A percentile compares a stretch with the other conserved stretches of the same genome.
These are phyloP conservation scores for Trichoderma polysporum DNA, from an alignment of 2,329 filamentous ascomycete species.

Conservation along the genomic window DNA sequence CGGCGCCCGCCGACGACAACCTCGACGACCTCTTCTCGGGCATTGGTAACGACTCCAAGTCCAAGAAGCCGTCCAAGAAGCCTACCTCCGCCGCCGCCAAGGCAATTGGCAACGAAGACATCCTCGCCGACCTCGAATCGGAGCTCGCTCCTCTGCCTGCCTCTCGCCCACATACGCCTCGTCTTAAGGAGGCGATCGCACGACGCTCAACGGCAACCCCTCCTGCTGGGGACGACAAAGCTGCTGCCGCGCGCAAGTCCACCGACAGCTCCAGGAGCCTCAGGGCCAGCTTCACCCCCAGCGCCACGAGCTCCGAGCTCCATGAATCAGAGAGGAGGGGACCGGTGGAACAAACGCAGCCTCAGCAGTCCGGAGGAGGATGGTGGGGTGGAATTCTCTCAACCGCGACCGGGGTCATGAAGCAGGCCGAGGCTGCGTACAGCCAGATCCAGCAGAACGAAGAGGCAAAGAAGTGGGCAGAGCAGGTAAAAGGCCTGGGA, in stretches of 20 bases:
- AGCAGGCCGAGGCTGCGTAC: constrained; percentile 88
- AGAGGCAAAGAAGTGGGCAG: constrained; percentile 93
- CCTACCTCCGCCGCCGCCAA: constrained; percentile 51
- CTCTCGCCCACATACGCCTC: constrained; percentile 80
- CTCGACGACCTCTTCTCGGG: constrained; percentile 65
- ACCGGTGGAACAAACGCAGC: constrained; percentile 42
- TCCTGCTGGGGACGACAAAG: constrained; percentile 64
- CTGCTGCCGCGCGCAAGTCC: constrained; percentile 61
- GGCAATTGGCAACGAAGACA: constrained; percentile 62
- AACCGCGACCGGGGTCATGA: constrained; percentile 80
- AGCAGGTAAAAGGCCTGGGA: constrained; percentile 73
- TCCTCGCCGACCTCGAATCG: constrained; percentile 80
- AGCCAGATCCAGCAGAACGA: constrained; percentile 96
- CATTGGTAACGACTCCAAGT: constrained; percentile 53
- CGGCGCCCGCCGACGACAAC: constrained; percentile 58
- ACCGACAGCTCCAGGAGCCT: constrained; percentile 72
- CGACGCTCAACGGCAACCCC: constrained; percentile 50
- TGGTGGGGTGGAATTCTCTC: constrained; percentile 89
- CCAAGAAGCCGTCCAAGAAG: constrained; percentile 52
- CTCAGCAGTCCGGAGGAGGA: constrained; percentile 57
- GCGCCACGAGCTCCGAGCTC: constrained; percentile 61
- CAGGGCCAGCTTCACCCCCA: constrained; percentile 70
- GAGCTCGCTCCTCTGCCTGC: constrained; percentile 69
- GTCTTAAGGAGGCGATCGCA: constrained; percentile 55
- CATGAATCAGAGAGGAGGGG: constrained; percentile 57